Evolutionary conservation across 371 early-diverging fungal species (phyloP).

Genomic region (Umbelopsis sp.): DNA sequence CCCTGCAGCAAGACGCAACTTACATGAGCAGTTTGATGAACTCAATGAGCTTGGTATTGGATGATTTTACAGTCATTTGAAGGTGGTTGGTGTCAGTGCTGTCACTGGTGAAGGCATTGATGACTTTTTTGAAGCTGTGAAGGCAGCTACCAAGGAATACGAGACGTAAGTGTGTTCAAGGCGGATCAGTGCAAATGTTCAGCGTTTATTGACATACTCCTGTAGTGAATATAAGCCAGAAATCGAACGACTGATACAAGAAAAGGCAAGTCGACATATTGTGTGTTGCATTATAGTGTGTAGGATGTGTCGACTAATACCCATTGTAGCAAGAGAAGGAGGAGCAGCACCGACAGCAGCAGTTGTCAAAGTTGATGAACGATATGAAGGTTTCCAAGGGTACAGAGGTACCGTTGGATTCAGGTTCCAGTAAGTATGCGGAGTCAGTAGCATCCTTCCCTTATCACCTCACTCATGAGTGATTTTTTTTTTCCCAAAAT

Average conservation of each 20-base stretch:
- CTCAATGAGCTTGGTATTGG: constrained; percentile 96
- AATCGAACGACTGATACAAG: constrained; percentile 69
- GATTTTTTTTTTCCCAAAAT: constrained; percentile 1
- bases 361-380: constrained; percentile 63
- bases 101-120: constrained; percentile 95
- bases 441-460: neutral
- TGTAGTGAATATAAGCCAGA: constrained; percentile 78
- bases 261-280: constrained; percentile 42
- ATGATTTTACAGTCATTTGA: constrained; percentile 95
- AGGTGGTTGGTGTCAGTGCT: constrained; percentile 90
- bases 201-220: constrained; percentile 1
- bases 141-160: constrained; percentile 87
- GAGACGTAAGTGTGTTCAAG: constrained; percentile 39
- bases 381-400: constrained; percentile 60
- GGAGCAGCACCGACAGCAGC: constrained; percentile 51
- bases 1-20: constrained; percentile 71
- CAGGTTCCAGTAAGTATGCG: constrained; percentile 25
- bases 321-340: constrained; percentile 42
- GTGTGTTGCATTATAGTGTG: neutral
- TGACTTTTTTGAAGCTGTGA: constrained; percentile 88
- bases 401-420: constrained; percentile 42
- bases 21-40: constrained; percentile 94
- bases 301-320: constrained; percentile 27
- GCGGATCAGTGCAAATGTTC: neutral
- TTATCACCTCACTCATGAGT: neutral